phyloP scores from a whole-genome alignment of 306 rosid species.

The Carpinus viminea region DNA sequence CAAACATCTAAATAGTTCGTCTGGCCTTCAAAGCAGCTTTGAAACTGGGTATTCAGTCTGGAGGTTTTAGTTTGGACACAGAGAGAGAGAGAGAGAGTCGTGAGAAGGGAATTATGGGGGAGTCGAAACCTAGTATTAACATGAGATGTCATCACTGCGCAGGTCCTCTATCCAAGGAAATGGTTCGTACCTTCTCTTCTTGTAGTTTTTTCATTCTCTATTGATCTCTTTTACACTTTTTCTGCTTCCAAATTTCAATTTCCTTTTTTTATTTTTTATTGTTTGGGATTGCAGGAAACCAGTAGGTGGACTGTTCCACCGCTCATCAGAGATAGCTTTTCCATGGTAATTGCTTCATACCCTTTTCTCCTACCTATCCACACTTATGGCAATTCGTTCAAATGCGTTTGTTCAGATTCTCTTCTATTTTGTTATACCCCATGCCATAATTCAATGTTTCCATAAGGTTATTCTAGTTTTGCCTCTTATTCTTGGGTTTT shows the following conservation, averaged over 20 bases:
- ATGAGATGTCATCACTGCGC: conserved; percentile 83
- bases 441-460: not conserved
- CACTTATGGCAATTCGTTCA: not conserved
- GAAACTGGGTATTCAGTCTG: too few species aligned
- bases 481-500: not conserved
- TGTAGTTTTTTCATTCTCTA: not conserved
- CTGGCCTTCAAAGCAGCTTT: too few species aligned
- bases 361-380: not conserved
- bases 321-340: conserved; percentile 79
- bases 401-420: not conserved
- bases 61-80: not conserved
- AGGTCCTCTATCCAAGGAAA: conserved; percentile 72
- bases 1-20: too few species aligned
- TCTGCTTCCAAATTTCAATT: not conserved
- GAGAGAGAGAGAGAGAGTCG: not conserved
- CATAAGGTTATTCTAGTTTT: not conserved
- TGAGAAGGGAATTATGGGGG: conserved; percentile 14
- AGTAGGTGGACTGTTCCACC: conserved; percentile 73
- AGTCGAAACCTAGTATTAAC: conserved; percentile 3
- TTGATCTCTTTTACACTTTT: not conserved
- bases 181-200: conserved; percentile 40
- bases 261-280: not conserved
- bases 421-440: not conserved
- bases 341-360: conserved; percentile 55
- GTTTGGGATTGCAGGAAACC: conserved; percentile 56